Base-by-base conservation (phyloP, 2,329 filamentous ascomycete genomes). In the Trichoderma koningii region DNA sequence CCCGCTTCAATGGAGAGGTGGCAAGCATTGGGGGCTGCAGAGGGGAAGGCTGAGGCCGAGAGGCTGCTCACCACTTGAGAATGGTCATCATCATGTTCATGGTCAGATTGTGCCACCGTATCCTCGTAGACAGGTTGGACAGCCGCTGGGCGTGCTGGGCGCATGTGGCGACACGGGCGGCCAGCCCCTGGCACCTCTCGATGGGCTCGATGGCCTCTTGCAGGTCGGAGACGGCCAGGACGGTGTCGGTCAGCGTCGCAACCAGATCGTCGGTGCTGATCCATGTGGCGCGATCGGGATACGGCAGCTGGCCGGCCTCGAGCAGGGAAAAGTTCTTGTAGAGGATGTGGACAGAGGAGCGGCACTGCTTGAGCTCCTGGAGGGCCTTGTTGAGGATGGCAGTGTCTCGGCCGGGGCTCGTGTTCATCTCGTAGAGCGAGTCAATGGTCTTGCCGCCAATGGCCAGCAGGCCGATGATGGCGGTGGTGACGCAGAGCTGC, bases 21-120 rank as follows among this genome's bases (percentile, higher is more conserved):
- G 26, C 48, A 60, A 41, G 41, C 23, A 52, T 14, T 38, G 34
- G 34, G 34, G 3, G 34, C 34, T 2, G 34, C 2, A 38, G 3
- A 38, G 34, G 5, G 3, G 14, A 38, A 12, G 34, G 34, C 34
- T 38, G 17, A 17, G 10, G n/a, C n/a, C 10, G 44, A 30, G 48
- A 62, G 23, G 34, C 19, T 38, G 68, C 73, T 69, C 69, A 77
- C 76, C 76, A 78, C 68, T 78, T 77, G 21, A 78, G 68, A 48
- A 78, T 75, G 5, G 76, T 78, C 71, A 75, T 76, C 71, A 78
- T 76, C 72, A 77, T 75, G 17, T 74, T 75, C 69, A 77, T 76
- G n/a, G 76, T 77, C 21, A 78, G 68, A 53, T 75, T 76, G 69
- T 77, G 76, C 74, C 75, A 78, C 34, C 74, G 72, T 9, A 78